These are phyloP conservation scores for Starmerella gropengiesseri DNA, from an alignment of 805 yeast genomes.

Conservation along the genomic window DNA sequence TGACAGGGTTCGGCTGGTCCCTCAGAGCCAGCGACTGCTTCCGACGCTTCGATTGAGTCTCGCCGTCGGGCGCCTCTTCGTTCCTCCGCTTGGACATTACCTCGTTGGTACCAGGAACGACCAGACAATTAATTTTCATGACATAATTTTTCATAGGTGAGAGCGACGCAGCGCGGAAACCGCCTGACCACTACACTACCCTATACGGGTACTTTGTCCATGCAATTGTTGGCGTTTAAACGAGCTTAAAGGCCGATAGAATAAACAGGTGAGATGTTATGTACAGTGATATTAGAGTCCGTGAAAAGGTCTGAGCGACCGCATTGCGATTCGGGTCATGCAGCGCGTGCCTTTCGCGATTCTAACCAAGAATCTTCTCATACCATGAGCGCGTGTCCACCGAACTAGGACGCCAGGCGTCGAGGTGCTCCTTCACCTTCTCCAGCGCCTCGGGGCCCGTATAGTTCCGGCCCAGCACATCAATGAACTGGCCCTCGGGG, in stretches of 20 bases:
- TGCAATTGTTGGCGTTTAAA: too few relatives aligned
- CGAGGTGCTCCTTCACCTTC: slow-evolving; percentile 64
- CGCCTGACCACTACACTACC: too few relatives aligned
- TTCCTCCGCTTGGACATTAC: slow-evolving; percentile 18
- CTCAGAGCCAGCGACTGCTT: slow-evolving; percentile 15
- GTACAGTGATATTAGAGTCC: neutral
- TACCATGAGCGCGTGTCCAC: slow-evolving; percentile 18
- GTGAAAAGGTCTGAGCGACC: neutral
- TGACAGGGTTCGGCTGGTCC: slow-evolving; percentile 23
- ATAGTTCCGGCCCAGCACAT: slow-evolving; percentile 86
- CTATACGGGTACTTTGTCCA: too few relatives aligned
- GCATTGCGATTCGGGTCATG: too few relatives aligned
- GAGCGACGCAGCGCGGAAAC: too few relatives aligned
- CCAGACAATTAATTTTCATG: slow-evolving; percentile 2
- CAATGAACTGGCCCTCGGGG: slow-evolving; percentile 93
- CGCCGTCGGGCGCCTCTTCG: slow-evolving; percentile 12
- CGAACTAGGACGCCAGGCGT: slow-evolving; percentile 52
- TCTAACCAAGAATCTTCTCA: slow-evolving; percentile 14
- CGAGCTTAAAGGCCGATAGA: too few relatives aligned
- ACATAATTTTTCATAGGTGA: slow-evolving; percentile 21
- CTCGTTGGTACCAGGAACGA: neutral
- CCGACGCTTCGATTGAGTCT: slow-evolving; percentile 14
- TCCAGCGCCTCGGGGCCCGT: slow-evolving; percentile 67
- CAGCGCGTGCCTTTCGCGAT: too few relatives aligned
- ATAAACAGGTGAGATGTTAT: neutral